These are phyloP conservation scores for Pilobolus umbonatus DNA, from an alignment of 192 early-diverging fungal genomes.

Conservation along the genomic window DNA sequence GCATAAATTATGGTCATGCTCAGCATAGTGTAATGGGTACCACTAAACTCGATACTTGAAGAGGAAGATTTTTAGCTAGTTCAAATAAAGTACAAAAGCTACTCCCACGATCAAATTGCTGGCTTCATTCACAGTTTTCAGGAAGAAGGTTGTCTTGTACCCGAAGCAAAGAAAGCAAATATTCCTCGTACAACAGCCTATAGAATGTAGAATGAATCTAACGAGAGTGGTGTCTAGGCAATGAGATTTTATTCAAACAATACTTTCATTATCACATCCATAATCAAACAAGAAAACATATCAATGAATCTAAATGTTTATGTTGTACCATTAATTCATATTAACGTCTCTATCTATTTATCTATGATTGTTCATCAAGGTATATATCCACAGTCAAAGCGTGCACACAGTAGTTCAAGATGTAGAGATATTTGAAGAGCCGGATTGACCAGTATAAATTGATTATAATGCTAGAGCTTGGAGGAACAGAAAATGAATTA, in stretches of 20 bases:
- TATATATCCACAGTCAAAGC: constrained; percentile 6
- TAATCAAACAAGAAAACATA: constrained; percentile 2
- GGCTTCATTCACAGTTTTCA: constrained; percentile 10
- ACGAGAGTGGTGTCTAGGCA: constrained; percentile 15
- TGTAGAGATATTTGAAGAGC: too few species aligned
- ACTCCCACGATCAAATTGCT: constrained; percentile 7
- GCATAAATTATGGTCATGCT: too few species aligned
- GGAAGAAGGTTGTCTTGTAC: constrained; percentile 7
- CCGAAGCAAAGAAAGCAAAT: constrained; percentile 9
- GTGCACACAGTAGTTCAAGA: constrained; percentile 4
- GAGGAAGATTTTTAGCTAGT: too few species aligned
- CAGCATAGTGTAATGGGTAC: constrained; percentile 7
- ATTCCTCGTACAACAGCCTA: constrained; percentile 4
- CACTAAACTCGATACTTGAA: too few species aligned
- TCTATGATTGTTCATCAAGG: constrained; percentile 3
- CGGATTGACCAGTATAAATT: too few species aligned
- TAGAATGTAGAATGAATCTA: constrained; percentile 10
- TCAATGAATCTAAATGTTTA: constrained; percentile 3
- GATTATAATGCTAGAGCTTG: too few species aligned
- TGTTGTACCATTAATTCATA: constrained; percentile 1
- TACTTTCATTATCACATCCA: constrained; percentile 2
- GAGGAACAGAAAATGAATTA: constrained; percentile 1
- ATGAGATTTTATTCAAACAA: background rate
- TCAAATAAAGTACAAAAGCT: constrained; percentile 15
- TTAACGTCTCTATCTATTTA: background rate